Base-by-base conservation (phyloP, 495 filamentous ascomycete genomes). In the Wilcoxina mikolae region DNA sequence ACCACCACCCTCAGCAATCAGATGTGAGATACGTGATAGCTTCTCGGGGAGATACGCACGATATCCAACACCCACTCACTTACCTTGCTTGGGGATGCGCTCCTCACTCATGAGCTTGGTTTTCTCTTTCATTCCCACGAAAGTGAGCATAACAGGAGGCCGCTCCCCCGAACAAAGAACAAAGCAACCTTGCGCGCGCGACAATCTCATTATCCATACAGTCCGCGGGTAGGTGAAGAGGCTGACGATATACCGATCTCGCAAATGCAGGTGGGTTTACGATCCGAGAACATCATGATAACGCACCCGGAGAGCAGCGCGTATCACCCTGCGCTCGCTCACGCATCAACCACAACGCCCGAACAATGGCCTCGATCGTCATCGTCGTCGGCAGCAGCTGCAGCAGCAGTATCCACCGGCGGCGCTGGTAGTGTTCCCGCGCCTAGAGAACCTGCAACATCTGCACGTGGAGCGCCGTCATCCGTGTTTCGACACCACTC, bases 271-370 rank as follows among this genome's bases (percentile, higher is more conserved):
- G 62, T 65, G 42, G 62, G 62, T 62, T 64, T 61, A 51, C 57
- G 62, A 57, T 57, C 62, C 47, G 62, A 65, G 48, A 65, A 65
- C 62, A 65, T 65, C 55, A 65, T 65, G 62, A 65, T 65, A 56
- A 65, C 58, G 51, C 62, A 65, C 54, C 59, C 62, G 18, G 62
- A 61, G 58, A 56, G 58, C 59, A 61, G 53, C 44, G 62, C 55
- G 46, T 60, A 60, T 58, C 61, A 53, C 39, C 56, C 61, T 58
- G 53, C 61, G 48, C 56, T 65, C 28, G 55, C 60, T 56, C 61
- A 64, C 49, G 18, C 57, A 25, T 51, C 60, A 18, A 35, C 57
- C 26, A 23, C 49, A 7, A 9, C 20, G 2, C 15, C 46, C 27
- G 29, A 52, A 11, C 49, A 52, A 41, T 52, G 49, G 49, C 12